phyloP scores from a whole-genome alignment of 352 stramenopile species.

The Phytopythium kandeliae region DNA sequence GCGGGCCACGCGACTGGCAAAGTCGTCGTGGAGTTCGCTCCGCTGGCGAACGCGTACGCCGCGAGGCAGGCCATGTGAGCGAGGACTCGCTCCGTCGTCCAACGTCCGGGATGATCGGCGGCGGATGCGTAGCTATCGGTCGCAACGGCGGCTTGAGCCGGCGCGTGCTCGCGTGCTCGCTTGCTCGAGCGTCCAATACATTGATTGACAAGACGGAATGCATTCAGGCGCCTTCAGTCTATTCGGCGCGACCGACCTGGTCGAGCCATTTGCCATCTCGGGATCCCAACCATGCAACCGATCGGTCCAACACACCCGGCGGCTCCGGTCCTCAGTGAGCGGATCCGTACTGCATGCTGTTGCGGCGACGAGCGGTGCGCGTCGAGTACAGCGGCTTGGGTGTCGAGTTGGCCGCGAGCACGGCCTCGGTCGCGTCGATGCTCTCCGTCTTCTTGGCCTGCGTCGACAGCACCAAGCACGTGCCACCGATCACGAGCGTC shows the following conservation, averaged over 20 bases:
- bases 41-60: constrained; percentile 1
- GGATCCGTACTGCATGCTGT: constrained; percentile 9
- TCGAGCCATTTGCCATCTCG: too few relatives aligned
- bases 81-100: too few relatives aligned
- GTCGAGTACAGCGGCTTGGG: constrained; percentile 59
- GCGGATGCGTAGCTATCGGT: too few relatives aligned
- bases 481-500: constrained; percentile 71
- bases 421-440: constrained; percentile 71
- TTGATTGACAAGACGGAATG: too few relatives aligned
- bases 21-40: constrained; percentile 54
- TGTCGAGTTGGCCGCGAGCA: constrained; percentile 50
- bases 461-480: constrained; percentile 68
- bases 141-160: too few relatives aligned
- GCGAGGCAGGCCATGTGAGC: constrained; percentile 7
- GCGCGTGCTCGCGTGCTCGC: too few relatives aligned
- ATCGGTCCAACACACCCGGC: not conserved
- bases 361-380: constrained; percentile 17
- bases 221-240: too few relatives aligned
- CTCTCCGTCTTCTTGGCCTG: constrained; percentile 76
- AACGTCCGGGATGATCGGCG: too few relatives aligned
- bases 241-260: too few relatives aligned
- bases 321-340: not conserved
- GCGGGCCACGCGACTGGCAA: constrained; percentile 53
- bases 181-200: too few relatives aligned
- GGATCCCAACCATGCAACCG: too few relatives aligned